These are phyloP conservation scores for Cucumis cinereus DNA, from an alignment of 306 rosid genomes.

Conservation along the genomic window DNA sequence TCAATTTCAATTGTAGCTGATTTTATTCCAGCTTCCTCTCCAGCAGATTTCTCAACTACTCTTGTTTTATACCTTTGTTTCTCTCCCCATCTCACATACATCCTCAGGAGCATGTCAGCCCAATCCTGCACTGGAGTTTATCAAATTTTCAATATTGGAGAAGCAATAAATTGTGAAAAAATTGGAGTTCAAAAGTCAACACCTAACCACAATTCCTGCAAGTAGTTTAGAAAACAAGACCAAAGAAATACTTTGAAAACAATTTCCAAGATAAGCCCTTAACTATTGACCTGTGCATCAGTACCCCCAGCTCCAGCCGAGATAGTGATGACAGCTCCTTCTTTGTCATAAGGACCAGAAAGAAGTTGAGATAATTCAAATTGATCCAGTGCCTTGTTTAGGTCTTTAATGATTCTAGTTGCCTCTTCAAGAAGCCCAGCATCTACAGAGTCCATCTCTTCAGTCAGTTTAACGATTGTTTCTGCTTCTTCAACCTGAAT, in stretches of 20 bases:
- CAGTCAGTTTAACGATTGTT: conserved; percentile 75
- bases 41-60: conserved; percentile 77
- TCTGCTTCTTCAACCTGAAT: conserved; percentile 89
- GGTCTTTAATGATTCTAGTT: conserved; percentile 52
- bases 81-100: conserved; percentile 94
- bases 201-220: not conserved
- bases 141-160: conserved; percentile 29
- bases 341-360: conserved; percentile 90
- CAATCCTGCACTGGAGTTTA: conserved; percentile 88
- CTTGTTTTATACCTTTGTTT: conserved; percentile 80
- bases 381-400: conserved; percentile 67
- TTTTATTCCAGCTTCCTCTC: conserved; percentile 98
- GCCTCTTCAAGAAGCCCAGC: conserved; percentile 82
- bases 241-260: not conserved
- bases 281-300: conserved; percentile 82
- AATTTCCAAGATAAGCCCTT: not conserved
- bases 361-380: conserved; percentile 92
- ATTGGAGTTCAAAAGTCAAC: not conserved
- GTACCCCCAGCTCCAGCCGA: conserved; percentile 99
- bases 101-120: conserved; percentile 98
- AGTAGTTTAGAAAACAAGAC: not conserved
- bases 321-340: conserved; percentile 73
- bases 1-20: conserved; percentile 88
- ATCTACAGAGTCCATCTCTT: conserved; percentile 80
- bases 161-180: not conserved